phyloP scores from a whole-genome alignment of 2,329 filamentous ascomycete genomes.

The Pleoardoris graminearum region DNA sequence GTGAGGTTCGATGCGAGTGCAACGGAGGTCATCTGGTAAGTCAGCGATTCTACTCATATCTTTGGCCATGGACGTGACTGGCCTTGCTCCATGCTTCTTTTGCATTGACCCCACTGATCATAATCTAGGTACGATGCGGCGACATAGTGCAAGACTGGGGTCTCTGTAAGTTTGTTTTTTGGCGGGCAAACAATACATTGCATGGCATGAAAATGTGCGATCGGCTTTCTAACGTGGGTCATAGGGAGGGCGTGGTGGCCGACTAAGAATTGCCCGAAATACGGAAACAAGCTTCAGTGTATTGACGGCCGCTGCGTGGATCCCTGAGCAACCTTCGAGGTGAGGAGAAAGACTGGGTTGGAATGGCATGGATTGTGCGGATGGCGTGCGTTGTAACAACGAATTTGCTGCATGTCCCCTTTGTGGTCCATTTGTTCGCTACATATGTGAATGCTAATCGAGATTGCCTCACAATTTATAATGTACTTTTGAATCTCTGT shows the following conservation, averaged over 20 bases:
- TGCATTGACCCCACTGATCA: not conserved
- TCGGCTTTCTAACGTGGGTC: not conserved
- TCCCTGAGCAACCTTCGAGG: not conserved
- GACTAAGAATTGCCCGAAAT: not conserved
- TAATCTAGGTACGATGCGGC: not conserved
- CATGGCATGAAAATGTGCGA: not conserved
- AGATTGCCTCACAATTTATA: too few relatives aligned
- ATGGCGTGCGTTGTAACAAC: too few relatives aligned
- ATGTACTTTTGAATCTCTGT: too few relatives aligned
- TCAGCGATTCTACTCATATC: not conserved
- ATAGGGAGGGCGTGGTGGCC: not conserved
- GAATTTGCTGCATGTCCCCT: too few relatives aligned
- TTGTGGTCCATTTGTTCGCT: too few relatives aligned
- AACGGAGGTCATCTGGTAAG: constrained; percentile 1
- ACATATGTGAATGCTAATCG: too few relatives aligned
- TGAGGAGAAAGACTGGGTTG: not conserved
- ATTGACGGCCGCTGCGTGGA: not conserved
- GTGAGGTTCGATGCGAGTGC: constrained; percentile 6
- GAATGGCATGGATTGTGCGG: too few relatives aligned
- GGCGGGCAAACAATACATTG: too few relatives aligned
- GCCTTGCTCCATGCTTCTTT: too few relatives aligned
- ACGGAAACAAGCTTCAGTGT: constrained; percentile 1
- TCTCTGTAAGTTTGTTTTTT: not conserved
- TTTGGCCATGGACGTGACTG: not conserved
- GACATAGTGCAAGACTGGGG: not conserved